Base-by-base conservation (phyloP, 176 grass and related monocot species). In the Thalia dealbata region DNA sequence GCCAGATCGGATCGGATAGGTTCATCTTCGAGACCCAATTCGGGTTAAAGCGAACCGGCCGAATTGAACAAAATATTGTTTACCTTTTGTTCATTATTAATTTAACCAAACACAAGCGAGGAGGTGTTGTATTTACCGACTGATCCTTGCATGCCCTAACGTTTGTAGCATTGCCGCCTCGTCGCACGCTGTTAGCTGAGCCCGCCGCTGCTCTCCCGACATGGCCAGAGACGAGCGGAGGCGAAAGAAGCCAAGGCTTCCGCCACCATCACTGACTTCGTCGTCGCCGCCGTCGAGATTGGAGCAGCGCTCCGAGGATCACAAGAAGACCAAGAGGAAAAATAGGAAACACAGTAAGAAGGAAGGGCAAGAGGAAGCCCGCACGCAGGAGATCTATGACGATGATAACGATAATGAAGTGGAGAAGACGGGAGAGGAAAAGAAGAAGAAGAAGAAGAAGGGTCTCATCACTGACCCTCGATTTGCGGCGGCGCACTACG, bases 401-500 rank as follows among this genome's bases (percentile, higher is more conserved):
- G 54, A 58, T n/a, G 54, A 55, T 55, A 55, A 55, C 45, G 45
- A 13, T 48, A n/a, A 58, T 4, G 16, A 58, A 9, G 54, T 7
- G 54, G 18, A 58, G 54, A 19, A 58, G 4, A 58, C 6, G 25
- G 14, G 62, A 25, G 62, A 27, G 62, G 30, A 65, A 32, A 27
- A 65, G 13, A 38, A 38, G 11, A 64, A 64, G 59, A 38, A 66
- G 42, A 56, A 56, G 50, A 74, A 70, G 78, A 79, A 48, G 52
- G 61, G 77, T 16, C 56, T 58, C 43, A 87, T 85, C 78, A 82
- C 83, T 58, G 92, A 92, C 70, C 72, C 84, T 84, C 75, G 92
- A 52, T 96, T 85, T 79, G 27, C 69, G 66, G 67, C 84, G 45
- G 76, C 77, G 73, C 81, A 85, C 58, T 80, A 71, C 41, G 92